Percentiles rank a stretch among this genome's conserved stretches.
These are phyloP conservation scores for Starmerella powellii DNA, from an alignment of 805 yeast species.

Conservation along the genomic window DNA sequence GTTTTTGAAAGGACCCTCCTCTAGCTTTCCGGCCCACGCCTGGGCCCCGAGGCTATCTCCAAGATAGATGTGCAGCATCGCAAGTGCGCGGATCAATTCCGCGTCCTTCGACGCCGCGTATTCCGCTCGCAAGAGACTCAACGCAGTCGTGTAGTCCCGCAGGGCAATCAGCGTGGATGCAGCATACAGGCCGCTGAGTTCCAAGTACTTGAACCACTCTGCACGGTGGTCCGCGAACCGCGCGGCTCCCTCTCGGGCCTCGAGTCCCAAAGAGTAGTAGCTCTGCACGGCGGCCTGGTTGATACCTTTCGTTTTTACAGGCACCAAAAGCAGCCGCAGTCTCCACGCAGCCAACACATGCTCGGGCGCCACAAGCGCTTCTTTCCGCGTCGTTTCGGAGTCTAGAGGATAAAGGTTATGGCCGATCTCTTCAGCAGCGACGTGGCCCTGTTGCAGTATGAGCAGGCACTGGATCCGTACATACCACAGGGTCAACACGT, in stretches of 20 bases:
- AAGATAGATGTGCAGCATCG: conserved; percentile 20
- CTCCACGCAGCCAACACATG: conserved; percentile 27
- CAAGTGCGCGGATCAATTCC: conserved; percentile 15
- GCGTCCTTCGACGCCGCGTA: conserved; percentile 10
- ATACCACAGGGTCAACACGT: conserved; percentile 26
- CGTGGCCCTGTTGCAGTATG: conserved; percentile 22
- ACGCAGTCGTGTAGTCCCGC: conserved; percentile 28
- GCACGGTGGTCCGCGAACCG: no score
- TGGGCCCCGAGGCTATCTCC: conserved; percentile 28
- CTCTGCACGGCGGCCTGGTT: conserved; percentile 26
- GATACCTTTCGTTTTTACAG: conserved; percentile 28
- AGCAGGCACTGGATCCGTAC: conserved; percentile 24
- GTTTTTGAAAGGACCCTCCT: neutral
- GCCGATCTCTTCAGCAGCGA: conserved; percentile 28
- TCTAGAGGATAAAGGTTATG: conserved; percentile 23
- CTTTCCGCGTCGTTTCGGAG: neutral
- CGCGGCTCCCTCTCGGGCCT: conserved; percentile 26
- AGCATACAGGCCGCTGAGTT: conserved; percentile 26
- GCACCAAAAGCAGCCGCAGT: conserved; percentile 26
- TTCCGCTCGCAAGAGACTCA: conserved; percentile 23
- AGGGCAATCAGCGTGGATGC: conserved; percentile 28
- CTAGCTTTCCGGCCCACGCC: conserved; percentile 22
- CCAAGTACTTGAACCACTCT: conserved; percentile 20
- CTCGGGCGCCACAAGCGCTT: conserved; percentile 20
- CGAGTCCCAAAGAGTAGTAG: conserved; percentile 29